Base-by-base conservation (phyloP, 495 filamentous ascomycete genomes). In the Tuber borchii region DNA sequence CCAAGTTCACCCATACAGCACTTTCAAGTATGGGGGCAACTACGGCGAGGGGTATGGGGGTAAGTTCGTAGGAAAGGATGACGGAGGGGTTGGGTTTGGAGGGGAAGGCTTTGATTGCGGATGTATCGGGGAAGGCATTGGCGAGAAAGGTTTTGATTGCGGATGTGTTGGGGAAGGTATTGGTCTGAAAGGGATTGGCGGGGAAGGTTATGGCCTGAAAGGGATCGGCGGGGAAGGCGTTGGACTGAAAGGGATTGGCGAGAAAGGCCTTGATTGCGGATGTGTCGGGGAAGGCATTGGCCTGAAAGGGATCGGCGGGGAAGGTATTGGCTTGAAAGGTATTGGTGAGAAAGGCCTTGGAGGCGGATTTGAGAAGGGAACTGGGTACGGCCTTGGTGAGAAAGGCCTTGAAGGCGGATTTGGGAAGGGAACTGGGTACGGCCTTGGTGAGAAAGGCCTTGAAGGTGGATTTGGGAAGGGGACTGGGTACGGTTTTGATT, bases 371-470 rank as follows among this genome's bases (percentile, higher is more conserved):
- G 43, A 70, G n/a, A 77, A 44, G 26, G 68, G 71, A 26, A 6
- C 37, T 26, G 61, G 74, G 20, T 22, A 77, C 1, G 37, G 12
- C 34, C 2, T 37, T 37, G 40, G 39, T 6, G 39, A 40, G 39
- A 40, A 40, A 40, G 39, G 39, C 39, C 39, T 40, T 40, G 39
- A 6, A 40, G 39, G 39, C 39, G 39, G 39, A 40, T 5, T 6
- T 39, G 43, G 56, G n/a, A 77, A 44, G 26, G 68, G 71, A 26
- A 6, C 37, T 26, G 61, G 74, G 20, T 22, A 77, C 1, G 37
- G 12, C n/a, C n/a, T n/a, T 40, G 39, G 39, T 6, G 39, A 40
- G 39, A 40, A 40, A 40, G 39, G 39, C 39, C 39, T 40, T 40
- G 39, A 6, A 40, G 39, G 39, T 4, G 39, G 39, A 40, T 5